phyloP scores from a whole-genome alignment of 768 basidiomycete species.

The Podaxis sp. region DNA sequence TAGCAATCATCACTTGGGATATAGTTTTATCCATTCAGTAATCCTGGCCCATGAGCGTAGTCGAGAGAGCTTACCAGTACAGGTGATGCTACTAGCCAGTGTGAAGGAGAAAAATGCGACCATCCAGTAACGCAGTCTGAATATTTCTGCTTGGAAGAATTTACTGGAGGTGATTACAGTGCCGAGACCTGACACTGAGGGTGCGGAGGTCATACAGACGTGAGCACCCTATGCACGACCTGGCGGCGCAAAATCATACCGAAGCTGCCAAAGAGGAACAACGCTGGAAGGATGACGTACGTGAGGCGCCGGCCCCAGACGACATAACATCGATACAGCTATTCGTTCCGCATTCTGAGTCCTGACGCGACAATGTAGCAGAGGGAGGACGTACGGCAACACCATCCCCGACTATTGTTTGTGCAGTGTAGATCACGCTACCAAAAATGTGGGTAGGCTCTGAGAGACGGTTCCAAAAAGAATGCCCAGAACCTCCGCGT shows the following conservation, averaged over 20 bases:
- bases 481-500: not conserved
- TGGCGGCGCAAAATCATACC: not conserved
- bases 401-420: conserved; percentile 33
- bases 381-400: conserved; percentile 24
- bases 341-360: not conserved
- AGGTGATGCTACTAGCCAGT: conserved; percentile 30
- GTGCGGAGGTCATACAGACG: not conserved
- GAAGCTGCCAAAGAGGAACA: conserved; percentile 28
- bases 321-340: conserved; percentile 30
- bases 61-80: conserved; percentile 23
- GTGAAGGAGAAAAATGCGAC: conserved; percentile 33
- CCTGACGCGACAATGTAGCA: not conserved
- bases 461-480: conserved; percentile 29
- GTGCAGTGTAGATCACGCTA: conserved; percentile 29
- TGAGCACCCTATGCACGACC: not conserved
- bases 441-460: conserved; percentile 30
- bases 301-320: conserved; percentile 26
- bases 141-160: conserved; percentile 25
- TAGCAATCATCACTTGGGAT: conserved; percentile 1
- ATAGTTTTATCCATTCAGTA: not conserved
- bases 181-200: conserved; percentile 17
- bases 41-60: not conserved
- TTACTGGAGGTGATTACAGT: conserved; percentile 24
- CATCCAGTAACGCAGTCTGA: conserved; percentile 32
- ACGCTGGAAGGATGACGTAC: conserved; percentile 23